Evolutionary conservation across 2,329 filamentous ascomycete genomes (phyloP), one percentile per base, ranked within the genome.

Genomic region (Trichoderma sp.): DNA sequence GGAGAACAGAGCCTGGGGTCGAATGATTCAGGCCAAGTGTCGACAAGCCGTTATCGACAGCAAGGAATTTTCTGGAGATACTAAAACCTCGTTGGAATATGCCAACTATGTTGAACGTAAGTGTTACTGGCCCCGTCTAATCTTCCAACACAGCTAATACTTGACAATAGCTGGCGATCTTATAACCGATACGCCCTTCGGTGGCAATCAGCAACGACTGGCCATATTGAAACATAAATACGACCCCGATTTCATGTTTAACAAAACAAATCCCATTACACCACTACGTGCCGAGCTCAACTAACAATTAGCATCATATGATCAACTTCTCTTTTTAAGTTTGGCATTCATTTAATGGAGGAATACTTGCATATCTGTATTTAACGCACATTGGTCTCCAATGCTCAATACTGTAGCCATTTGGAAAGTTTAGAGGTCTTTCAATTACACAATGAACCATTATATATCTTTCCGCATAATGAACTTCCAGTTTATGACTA

Each of bases 71-170:
- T 37, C 64, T 10, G 28, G 10, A 5, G 39, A 59, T 28, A 26
- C 64, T 14, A 66, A 66, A 26, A 51, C 39, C 4, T 54, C 39
- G 11, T n/a, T 66, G 30, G 64, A 66, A 21, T 66, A 66, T 51
- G 64, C 64, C 39, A 66, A 66, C 7, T 66, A 66, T 51, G 13
- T 59, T 11, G 64, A 66, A 28, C 64, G 64, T 59, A 51, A 59
- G 64, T 51, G 51, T 24, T 58, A 1, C 43, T 11, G 4, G 8
- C 14, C 6, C 28, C 6, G 4, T 30, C 1, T 4, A 8, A 34
- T 54, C 8, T 10, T 32, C 6, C 13, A 21, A 46, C 21, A 32
- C 11, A 14, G 37, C 54, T 58, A 66, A 26, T 26, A n/a, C 32
- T 37, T 21, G 43, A 21, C 8, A 21, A n/a, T 32, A 66, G 64